These are phyloP conservation scores for Backusella parvicylindrica DNA, from an alignment of 192 early-diverging fungal genomes.

Conservation along the genomic window DNA sequence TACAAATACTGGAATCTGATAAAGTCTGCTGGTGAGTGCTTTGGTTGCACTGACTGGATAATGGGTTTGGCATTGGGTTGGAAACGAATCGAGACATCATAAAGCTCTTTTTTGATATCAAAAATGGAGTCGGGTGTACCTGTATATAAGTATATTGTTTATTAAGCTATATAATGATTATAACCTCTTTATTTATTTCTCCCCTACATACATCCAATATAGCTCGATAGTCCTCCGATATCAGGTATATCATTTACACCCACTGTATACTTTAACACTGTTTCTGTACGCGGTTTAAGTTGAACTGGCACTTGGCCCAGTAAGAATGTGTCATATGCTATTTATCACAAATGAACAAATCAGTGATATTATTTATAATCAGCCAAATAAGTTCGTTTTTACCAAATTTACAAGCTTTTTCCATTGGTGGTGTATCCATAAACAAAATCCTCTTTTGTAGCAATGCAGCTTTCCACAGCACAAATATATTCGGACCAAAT, in stretches of 20 bases:
- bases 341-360: background rate
- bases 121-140: slow-evolving; percentile 52
- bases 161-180: background rate
- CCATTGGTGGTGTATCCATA: slow-evolving; percentile 43
- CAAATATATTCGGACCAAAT: slow-evolving; percentile 50
- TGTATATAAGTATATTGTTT: slow-evolving; percentile 11
- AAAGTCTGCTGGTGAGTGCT: slow-evolving; percentile 32
- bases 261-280: slow-evolving; percentile 33
- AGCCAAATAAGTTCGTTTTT: background rate
- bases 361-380: background rate
- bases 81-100: slow-evolving; percentile 43
- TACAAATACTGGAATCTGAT: slow-evolving; percentile 40
- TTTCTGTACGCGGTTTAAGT: background rate
- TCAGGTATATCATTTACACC: slow-evolving; percentile 48
- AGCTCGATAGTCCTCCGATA: slow-evolving; percentile 32
- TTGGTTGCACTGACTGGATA: background rate
- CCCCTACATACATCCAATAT: slow-evolving; percentile 44
- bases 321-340: slow-evolving; percentile 33
- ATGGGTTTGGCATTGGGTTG: slow-evolving; percentile 7
- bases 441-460: slow-evolving; percentile 50
- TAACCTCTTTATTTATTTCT: background rate
- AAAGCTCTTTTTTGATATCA: slow-evolving; percentile 41
- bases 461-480: slow-evolving; percentile 51
- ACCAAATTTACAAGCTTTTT: slow-evolving; percentile 45
- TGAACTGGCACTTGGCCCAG: slow-evolving; percentile 36